Base-by-base conservation (phyloP, 352 stramenopile species). In the Globisporangium spinosum region DNA sequence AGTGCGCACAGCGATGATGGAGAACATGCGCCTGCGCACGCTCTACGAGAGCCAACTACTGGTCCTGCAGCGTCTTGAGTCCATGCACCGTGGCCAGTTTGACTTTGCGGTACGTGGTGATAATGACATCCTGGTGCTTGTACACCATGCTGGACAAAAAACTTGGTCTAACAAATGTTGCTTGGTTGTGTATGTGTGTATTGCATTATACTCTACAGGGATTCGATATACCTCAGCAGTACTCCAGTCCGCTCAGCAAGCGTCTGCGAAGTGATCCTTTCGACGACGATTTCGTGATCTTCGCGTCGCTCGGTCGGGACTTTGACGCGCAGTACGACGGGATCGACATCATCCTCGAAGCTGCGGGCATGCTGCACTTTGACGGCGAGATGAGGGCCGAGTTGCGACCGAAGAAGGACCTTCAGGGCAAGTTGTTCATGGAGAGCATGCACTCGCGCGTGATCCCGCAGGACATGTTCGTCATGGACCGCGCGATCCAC, bases 21-120 rank as follows among this genome's bases (percentile, higher is more conserved):
- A 82, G 55, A 82, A 82, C 67, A 68, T 70, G 67, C 68, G 74
- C 0, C 64, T 82, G 5, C 68, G 74, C 1, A 32, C 43, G 0
- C 67, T 78, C 58, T 72, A 68, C 40, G 76, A 82, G 69, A 66
- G 73, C 55, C 76, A 82, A 57, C 69, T 82, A 0, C 66, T 67
- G 27, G 67, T 77, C 3, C 62, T 77, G 4, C 75, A 80, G 51
- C 58, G 78, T 40, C 72, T 80, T 15, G 69, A 82, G 59, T 64
- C 67, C 3, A 72, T 71, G 35, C 74, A 76, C 47, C 61, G 67
- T 29, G 76, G 70, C 47, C 60, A 65, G 20, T 43, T 45, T 22
- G 53, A 58, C 10, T 45, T 54, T 32, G 45, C 45, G 60, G 60
- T 65, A 32, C 60, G 60, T 22, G 2, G 2, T 13, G 43, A 3